A percentile compares a stretch with the other conserved stretches of the same genome.
These are phyloP conservation scores for Capsicum pubescens DNA, from an alignment of 257 asterid species.

Conservation along the genomic window DNA sequence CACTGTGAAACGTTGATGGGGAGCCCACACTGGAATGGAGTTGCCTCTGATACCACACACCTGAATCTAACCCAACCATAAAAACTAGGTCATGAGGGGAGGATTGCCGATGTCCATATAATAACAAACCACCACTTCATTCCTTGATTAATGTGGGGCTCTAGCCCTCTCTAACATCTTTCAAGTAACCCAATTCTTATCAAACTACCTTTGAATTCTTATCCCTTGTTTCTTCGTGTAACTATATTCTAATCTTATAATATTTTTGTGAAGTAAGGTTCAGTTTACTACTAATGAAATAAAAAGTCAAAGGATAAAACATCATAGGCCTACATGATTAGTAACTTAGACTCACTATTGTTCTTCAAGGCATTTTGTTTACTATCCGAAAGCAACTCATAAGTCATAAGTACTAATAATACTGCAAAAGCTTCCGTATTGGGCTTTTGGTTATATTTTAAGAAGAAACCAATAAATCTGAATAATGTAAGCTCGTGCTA, in stretches of 20 bases:
- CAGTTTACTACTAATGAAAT: too few relatives aligned
- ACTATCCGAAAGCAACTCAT: background rate
- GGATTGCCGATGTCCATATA: too few relatives aligned
- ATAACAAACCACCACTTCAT: too few relatives aligned
- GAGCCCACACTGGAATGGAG: too few relatives aligned
- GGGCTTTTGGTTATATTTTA: background rate
- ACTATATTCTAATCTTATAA: background rate
- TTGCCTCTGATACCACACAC: too few relatives aligned
- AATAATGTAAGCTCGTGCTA: background rate
- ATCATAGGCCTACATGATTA: background rate
- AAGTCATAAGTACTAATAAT: background rate
- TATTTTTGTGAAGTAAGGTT: background rate
- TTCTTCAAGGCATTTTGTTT: constrained; percentile 13
- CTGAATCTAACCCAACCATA: too few relatives aligned
- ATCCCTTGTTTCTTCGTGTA: background rate
- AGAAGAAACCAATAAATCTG: constrained; percentile 13
- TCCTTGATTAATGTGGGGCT: too few relatives aligned
- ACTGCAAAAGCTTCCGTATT: constrained; percentile 15
- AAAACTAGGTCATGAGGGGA: too few relatives aligned
- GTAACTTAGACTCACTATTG: background rate
- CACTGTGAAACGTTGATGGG: too few relatives aligned
- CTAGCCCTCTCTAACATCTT: too few relatives aligned
- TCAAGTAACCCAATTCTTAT: background rate
- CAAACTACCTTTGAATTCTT: background rate
- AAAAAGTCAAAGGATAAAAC: background rate